phyloP scores from a whole-genome alignment of 225 moss, liverwort and hornwort genomes.

The Physcomitrellopsis africana region DNA sequence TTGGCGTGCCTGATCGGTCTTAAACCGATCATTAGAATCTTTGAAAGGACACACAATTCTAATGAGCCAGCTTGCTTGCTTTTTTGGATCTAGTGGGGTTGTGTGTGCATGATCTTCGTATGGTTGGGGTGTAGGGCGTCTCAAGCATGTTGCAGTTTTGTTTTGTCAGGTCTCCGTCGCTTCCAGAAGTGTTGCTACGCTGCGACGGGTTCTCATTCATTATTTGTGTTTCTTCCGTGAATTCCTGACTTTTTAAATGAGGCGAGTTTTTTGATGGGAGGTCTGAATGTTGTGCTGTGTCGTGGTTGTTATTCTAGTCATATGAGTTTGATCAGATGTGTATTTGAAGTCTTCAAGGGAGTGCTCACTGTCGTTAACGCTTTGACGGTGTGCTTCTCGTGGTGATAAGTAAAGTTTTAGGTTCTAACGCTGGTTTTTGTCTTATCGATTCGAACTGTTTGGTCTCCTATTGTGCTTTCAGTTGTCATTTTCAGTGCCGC shows the following conservation, averaged over 20 bases:
- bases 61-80: neutral
- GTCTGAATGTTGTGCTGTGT: neutral
- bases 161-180: neutral
- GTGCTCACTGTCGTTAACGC: neutral
- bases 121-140: neutral
- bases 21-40: too few relatives aligned
- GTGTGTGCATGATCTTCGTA: neutral
- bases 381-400: constrained; percentile 3
- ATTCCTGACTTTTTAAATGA: neutral
- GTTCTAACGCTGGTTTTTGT: constrained; percentile 23
- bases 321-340: neutral
- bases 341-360: neutral
- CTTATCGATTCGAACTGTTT: constrained; percentile 18
- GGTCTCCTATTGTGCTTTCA: constrained; percentile 33
- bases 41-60: too few relatives aligned
- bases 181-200: neutral
- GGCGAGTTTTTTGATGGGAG: neutral
- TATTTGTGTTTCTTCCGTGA: neutral
- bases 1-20: neutral
- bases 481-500: constrained; percentile 34
- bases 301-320: neutral
- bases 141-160: neutral
- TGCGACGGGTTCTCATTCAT: neutral
- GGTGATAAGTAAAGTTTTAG: constrained; percentile 23
- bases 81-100: neutral